Base-by-base conservation (phyloP, 1,284 basidiomycete genomes). In the Tremellales sp. region DNA sequence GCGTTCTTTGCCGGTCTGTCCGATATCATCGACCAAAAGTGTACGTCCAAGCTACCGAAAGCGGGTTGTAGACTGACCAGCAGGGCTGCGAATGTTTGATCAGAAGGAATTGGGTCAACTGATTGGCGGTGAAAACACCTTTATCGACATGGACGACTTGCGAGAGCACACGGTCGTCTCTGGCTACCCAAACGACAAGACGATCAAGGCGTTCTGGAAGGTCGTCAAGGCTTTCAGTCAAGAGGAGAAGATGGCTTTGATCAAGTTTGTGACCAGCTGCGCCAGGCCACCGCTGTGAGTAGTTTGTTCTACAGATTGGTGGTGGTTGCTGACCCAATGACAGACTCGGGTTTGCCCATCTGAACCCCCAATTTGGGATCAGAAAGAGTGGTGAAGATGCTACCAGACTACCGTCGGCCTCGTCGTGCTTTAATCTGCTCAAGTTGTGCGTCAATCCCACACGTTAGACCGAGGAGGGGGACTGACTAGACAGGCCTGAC, bases 211-310 rank as follows among this genome's bases (percentile, higher is more conserved):
- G 43, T 92, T 92, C 68, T 91, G 88, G 88, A 82, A 79, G 60
- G 75, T 76, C 15, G 72, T 78, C 37, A 60, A 66, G 24, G 52
- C 55, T 1, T 72, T 75, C 52, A 57, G 54, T 11, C 62, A 88
- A 79, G 84, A 89, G 22, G 80, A 91, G 51, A 79, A 85, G 37
- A 77, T 81, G 24, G 85, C 82, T 2, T 75, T 96, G 51, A 70
- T 97, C 46, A 81, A 87, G 4, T 97, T 96, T 64, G 92, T 89
- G 15, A 96, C 92, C 7, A 88, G 86, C 53, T 94, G 90, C 64
- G 86, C 87, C 56, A 80, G 91, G 11, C 90, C 92, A 0, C 92
- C 92, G 0, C 74, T 97, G 82, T 87, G 63, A 62, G 85, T 75
- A 3, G 27, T 15, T 36, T 25, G 22, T n/a, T 22, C 2, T 25